phyloP scores from a whole-genome alignment of 2,329 filamentous ascomycete species.

The Botrytis pseudocinerea region DNA sequence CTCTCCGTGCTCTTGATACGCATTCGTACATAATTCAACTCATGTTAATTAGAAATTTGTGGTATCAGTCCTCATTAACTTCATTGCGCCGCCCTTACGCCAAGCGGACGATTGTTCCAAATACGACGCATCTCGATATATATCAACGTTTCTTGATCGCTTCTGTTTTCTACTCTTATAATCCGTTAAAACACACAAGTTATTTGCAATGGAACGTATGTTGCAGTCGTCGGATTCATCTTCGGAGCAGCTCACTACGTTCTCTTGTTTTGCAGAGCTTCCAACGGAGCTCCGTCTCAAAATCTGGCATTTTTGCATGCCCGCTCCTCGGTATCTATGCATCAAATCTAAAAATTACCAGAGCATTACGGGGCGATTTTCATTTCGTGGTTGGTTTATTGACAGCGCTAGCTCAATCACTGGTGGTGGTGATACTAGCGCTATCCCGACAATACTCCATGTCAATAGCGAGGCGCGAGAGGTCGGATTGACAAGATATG shows the following conservation, averaged over 20 bases:
- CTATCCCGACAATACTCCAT: constrained; percentile 28
- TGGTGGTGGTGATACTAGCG: constrained; percentile 21
- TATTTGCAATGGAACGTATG: background rate
- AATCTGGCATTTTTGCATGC: constrained; percentile 26
- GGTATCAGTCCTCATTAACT: no score
- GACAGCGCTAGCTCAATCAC: background rate
- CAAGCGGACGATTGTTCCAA: background rate
- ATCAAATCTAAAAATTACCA: background rate
- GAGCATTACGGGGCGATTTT: background rate
- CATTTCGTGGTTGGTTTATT: background rate
- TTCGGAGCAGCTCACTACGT: constrained; percentile 12
- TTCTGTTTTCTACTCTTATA: background rate
- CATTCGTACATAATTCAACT: background rate
- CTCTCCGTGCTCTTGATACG: background rate
- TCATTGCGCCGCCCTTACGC: background rate
- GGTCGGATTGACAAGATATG: constrained; percentile 29
- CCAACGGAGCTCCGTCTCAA: constrained; percentile 35
- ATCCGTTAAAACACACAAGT: background rate
- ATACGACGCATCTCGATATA: background rate
- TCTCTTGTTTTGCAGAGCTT: constrained; percentile 31
- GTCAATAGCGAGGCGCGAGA: constrained; percentile 31
- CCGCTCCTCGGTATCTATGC: background rate
- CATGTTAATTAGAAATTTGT: no score
- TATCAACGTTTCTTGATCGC: background rate
- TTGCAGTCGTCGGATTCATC: background rate